Conservation (phyloP, 352 stramenopile species). For the Blastocystis sp. region DNA sequence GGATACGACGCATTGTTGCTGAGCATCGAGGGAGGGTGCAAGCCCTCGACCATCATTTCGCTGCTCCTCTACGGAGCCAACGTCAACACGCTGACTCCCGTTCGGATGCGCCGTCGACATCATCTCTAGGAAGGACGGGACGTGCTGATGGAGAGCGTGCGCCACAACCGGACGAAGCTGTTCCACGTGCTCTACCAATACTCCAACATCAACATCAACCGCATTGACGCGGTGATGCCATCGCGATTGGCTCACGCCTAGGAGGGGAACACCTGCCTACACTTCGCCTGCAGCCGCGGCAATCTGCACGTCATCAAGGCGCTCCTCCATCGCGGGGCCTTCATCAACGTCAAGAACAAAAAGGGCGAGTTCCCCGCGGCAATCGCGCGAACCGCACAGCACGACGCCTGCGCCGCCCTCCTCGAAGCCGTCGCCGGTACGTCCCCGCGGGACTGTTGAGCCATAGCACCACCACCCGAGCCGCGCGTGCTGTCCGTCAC, state of each 20-base stretch:
- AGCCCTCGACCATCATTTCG: slow-evolving; percentile 4
- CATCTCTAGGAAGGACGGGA: slow-evolving; percentile 19
- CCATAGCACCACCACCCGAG: background rate
- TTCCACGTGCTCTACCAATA: slow-evolving; percentile 61
- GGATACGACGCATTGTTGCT: slow-evolving; percentile 38
- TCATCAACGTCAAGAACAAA: slow-evolving; percentile 40
- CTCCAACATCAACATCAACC: slow-evolving; percentile 65
- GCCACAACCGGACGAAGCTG: background rate
- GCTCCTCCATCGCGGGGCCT: slow-evolving; percentile 50
- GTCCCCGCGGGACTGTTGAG: background rate
- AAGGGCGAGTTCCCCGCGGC: slow-evolving; percentile 17
- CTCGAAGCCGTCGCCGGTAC: slow-evolving; percentile 8
- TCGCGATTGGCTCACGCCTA: background rate
- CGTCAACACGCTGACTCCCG: slow-evolving; percentile 33
- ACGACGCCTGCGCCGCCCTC: slow-evolving; percentile 15
- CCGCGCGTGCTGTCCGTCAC: background rate
- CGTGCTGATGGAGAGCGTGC: slow-evolving; percentile 50
- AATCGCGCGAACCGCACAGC: background rate
- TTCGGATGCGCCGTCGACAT: background rate
- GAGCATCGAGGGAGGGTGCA: slow-evolving; percentile 42
- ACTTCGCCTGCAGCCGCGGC: slow-evolving; percentile 8
- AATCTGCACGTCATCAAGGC: slow-evolving; percentile 38
- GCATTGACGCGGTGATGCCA: slow-evolving; percentile 10
- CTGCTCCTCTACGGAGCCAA: slow-evolving; percentile 22
- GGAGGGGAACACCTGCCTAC: slow-evolving; percentile 30